These are phyloP conservation scores for Verbascum thapsus DNA, from an alignment of 257 asterid species.

Conservation along the genomic window DNA sequence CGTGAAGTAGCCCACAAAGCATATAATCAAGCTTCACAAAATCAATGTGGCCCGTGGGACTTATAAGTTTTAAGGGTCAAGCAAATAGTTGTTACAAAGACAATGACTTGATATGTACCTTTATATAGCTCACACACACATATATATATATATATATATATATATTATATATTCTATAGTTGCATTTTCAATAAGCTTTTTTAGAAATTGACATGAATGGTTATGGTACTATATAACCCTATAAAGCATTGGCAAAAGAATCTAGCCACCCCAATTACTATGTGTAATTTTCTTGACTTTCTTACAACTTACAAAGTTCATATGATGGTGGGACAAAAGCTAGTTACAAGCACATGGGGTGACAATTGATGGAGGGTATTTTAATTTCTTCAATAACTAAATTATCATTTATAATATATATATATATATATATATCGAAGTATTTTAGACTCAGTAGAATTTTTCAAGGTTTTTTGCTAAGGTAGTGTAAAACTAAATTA, in stretches of 20 bases:
- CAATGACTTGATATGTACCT: constrained; percentile 16
- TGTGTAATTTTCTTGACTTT: constrained; percentile 34
- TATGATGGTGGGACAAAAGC: constrained; percentile 34
- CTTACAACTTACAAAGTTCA: constrained; percentile 4
- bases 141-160: no score
- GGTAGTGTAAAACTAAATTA: no score
- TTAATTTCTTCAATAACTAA: constrained; percentile 8
- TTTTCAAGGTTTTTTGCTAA: no score
- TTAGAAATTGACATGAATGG: not conserved
- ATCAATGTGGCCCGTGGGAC: not conserved
- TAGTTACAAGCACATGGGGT: constrained; percentile 36
- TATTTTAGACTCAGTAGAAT: no score
- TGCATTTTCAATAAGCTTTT: not conserved
- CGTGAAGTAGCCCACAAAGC: constrained; percentile 29
- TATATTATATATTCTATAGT: no score
- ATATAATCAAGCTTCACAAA: not conserved
- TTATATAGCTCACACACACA: not conserved
- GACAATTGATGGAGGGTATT: constrained; percentile 23
- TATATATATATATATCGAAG: no score
- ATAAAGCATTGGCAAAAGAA: constrained; percentile 8
- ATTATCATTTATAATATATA: no score
- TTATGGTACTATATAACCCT: constrained; percentile 9
- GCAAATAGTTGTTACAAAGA: constrained; percentile 1
- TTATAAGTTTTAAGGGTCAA: not conserved
- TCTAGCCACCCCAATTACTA: constrained; percentile 13